Percentiles rank a stretch among this genome's conserved stretches.
Conservation (phyloP, 164 flowering plant genomes). For the Stephania yunnanensis region DNA sequence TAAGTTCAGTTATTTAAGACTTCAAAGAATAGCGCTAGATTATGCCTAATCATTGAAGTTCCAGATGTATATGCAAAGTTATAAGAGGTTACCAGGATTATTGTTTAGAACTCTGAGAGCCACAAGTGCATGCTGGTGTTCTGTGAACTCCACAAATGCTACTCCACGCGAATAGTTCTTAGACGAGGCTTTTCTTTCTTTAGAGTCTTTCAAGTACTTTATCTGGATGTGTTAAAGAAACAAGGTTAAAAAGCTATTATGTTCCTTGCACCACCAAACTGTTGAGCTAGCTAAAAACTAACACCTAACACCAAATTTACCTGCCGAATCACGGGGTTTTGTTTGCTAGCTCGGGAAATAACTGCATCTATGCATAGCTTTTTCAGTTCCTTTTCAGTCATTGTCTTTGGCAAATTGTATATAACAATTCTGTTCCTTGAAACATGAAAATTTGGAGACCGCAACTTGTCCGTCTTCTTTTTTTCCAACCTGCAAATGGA, state of each 20-base stretch:
- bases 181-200: constrained; percentile 37
- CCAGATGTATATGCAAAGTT: no score
- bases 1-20: not conserved
- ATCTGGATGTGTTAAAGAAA: constrained; percentile 41
- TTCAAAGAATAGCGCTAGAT: not conserved
- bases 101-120: constrained; percentile 94
- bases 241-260: not conserved
- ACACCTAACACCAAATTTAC: constrained; percentile 25
- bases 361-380: constrained; percentile 72
- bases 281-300: not conserved
- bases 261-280: not conserved
- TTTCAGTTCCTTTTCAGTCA: constrained; percentile 61
- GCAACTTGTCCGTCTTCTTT: constrained; percentile 57
- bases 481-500: constrained; percentile 57
- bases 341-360: constrained; percentile 77
- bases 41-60: not conserved
- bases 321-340: constrained; percentile 81
- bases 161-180: constrained; percentile 75
- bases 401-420: constrained; percentile 80
- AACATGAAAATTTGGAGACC: constrained; percentile 84
- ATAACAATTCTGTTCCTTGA: constrained; percentile 83
- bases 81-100: constrained; percentile 66
- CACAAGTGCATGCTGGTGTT: constrained; percentile 96
- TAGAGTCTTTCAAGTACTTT: constrained; percentile 55
- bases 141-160: constrained; percentile 85